Evolutionary conservation across 176 grass and related monocot genomes (phyloP), one percentile per base, ranked within the genome.

Genomic region (Ananas comosus): DNA sequence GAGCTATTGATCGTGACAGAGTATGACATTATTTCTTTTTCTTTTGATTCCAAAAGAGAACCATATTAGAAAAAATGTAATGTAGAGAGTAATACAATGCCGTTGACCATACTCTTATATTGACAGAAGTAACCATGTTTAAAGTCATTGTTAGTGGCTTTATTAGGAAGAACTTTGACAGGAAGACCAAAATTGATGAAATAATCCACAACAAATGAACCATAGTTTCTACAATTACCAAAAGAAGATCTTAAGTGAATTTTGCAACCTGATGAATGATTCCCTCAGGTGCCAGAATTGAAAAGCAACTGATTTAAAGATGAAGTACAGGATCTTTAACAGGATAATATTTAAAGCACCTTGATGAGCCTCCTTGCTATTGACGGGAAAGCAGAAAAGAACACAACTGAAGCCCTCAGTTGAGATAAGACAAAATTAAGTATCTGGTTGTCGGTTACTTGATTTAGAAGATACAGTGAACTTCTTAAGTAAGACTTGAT

Each of bases 391-490:
- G 65, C 65, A 61, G 74, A 29, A 50, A 77, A 77, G 21, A 77
- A 69, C 3, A 77, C 25, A 28, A 77, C 19, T 16, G 65, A 77
- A 50, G 42, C 29, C 61, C 75, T 77, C 13, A 77, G 53, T 19
- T 49, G 75, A 59, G 75, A 77, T 25, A 77, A 50, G 28, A 77
- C 21, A 63, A 77, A 63, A 67, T 50, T 53, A 24, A 69, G 75
- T 42, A 77, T 63, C 33, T 69, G 65, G 51, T 72, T 87, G 70
- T 97, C 84, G 18, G 84, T 90, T 51, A 90, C 74, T 77, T 97
- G 89, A 88, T 78, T 90, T 80, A 97, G 80, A 50, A 97, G 80
- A 77, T 68, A 70, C 42, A 97, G 61, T 65, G 86, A 88, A 86
- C 68, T 92, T 57, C 47, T 64, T 64, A 97, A 52, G 76, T 90